Conservation (phyloP, 148 eudicot genomes). For the Amaranthus cruentus region DNA sequence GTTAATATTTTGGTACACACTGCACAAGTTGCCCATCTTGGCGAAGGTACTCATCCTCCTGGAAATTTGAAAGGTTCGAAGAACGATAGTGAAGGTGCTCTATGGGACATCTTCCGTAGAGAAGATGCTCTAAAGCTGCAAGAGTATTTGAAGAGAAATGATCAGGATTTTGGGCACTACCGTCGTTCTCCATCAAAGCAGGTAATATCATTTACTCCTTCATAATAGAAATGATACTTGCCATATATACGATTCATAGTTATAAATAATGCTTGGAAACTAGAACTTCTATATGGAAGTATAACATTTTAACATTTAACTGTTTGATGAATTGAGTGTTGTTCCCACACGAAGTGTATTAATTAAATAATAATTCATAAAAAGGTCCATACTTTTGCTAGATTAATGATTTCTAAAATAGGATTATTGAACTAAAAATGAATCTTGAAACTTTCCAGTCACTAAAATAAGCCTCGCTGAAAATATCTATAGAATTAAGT, state of each 20-base stretch:
- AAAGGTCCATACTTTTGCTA: no score
- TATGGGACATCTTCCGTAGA: slow-evolving; percentile 76
- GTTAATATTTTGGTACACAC: slow-evolving; percentile 71
- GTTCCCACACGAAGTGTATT: not conserved
- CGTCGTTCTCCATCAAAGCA: slow-evolving; percentile 35
- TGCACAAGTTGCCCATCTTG: slow-evolving; percentile 28
- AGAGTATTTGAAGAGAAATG: slow-evolving; percentile 57
- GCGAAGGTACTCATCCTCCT: slow-evolving; percentile 10
- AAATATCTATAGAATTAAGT: no score
- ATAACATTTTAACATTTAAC: slow-evolving; percentile 17
- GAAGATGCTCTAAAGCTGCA: slow-evolving; percentile 61
- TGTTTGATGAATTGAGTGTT: no score
- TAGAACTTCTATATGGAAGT: not conserved
- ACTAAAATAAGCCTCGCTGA: no score
- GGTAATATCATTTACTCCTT: slow-evolving; percentile 24
- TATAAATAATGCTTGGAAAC: not conserved
- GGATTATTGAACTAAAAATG: no score
- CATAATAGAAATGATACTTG: no score
- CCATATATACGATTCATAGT: slow-evolving; percentile 7
- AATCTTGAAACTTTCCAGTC: no score
- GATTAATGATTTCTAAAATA: no score
- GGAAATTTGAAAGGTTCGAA: slow-evolving; percentile 21
- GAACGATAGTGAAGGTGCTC: slow-evolving; percentile 45
- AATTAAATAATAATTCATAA: not conserved
- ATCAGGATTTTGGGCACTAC: slow-evolving; percentile 57